phyloP scores from a whole-genome alignment of 257 asterid species.

The Nyctanthes arbortristis region DNA sequence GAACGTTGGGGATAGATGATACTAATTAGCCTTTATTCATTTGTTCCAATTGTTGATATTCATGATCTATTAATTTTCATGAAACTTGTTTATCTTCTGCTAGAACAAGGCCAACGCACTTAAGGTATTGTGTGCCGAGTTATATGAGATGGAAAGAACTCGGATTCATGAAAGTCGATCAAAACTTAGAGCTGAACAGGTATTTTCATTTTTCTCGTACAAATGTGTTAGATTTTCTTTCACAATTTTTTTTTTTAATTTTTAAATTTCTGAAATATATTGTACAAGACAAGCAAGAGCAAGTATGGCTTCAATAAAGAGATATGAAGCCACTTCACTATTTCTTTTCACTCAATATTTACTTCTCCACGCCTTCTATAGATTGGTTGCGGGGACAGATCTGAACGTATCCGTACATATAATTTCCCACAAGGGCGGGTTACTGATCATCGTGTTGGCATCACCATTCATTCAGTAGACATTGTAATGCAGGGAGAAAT shows the following conservation, averaged over 20 bases:
- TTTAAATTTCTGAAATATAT: too few relatives aligned
- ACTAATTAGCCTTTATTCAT: too few relatives aligned
- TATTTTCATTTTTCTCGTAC: constrained; percentile 23
- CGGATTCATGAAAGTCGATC: constrained; percentile 67
- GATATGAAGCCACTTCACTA: background rate
- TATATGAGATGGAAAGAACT: constrained; percentile 79
- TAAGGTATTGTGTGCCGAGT: constrained; percentile 78
- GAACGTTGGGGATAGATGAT: too few relatives aligned
- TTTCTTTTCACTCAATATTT: constrained; percentile 1
- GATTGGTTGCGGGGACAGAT: constrained; percentile 99
- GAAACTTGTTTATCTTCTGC: constrained; percentile 21
- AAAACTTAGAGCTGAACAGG: constrained; percentile 83
- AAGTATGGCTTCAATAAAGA: constrained; percentile 1
- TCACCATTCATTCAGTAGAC: constrained; percentile 76
- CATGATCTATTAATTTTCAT: constrained; percentile 13
- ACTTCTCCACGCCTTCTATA: constrained; percentile 35
- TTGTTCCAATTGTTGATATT: constrained; percentile 2
- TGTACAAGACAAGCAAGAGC: too few relatives aligned
- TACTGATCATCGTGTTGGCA: constrained; percentile 94
- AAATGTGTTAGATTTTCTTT: too few relatives aligned
- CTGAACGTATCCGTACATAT: constrained; percentile 95
- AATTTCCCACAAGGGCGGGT: constrained; percentile 98
- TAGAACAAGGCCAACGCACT: constrained; percentile 94
- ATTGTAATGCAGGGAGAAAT: constrained; percentile 81
- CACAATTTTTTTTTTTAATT: too few relatives aligned